A percentile compares a stretch with the other conserved stretches of the same genome.
phyloP scores from a whole-genome alignment of 2,329 filamentous ascomycete species.

The Nannizzia gypsea region DNA sequence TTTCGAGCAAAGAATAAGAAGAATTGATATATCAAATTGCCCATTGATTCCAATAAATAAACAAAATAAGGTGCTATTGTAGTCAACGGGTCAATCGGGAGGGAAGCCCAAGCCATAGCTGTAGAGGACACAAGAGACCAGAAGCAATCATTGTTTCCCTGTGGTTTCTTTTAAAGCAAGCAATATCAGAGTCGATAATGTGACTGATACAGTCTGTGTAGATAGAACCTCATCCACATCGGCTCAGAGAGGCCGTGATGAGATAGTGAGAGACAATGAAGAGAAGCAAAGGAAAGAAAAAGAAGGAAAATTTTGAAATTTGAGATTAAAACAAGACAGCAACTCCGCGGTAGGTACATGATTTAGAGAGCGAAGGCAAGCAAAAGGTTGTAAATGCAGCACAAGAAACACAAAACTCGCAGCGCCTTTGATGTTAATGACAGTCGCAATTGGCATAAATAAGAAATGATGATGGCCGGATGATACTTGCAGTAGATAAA shows the following conservation, averaged over 20 bases:
- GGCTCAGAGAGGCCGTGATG: neutral
- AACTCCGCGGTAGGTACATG: slow-evolving; percentile 1
- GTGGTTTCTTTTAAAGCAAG: neutral
- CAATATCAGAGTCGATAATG: neutral
- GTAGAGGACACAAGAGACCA: neutral
- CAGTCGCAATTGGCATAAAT: neutral
- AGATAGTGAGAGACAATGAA: neutral
- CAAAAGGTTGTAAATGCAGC: slow-evolving; percentile 2
- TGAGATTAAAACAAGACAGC: neutral
- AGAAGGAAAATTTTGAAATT: neutral
- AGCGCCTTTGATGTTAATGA: slow-evolving; percentile 2
- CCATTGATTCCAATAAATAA: neutral
- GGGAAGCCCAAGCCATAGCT: neutral
- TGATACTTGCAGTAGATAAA: neutral
- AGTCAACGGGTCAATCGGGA: neutral
- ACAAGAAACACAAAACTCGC: slow-evolving; percentile 4
- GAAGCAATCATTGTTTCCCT: neutral
- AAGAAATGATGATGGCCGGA: neutral
- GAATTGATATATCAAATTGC: neutral
- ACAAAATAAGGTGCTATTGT: neutral
- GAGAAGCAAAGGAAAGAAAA: neutral
- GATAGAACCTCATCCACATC: neutral
- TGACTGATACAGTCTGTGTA: neutral
- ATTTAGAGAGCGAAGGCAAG: slow-evolving; percentile 6
- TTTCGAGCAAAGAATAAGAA: neutral